Evolutionary conservation across 305 asterid genomes (phyloP).

Genomic region (Fraxinus angustifolia): DNA sequence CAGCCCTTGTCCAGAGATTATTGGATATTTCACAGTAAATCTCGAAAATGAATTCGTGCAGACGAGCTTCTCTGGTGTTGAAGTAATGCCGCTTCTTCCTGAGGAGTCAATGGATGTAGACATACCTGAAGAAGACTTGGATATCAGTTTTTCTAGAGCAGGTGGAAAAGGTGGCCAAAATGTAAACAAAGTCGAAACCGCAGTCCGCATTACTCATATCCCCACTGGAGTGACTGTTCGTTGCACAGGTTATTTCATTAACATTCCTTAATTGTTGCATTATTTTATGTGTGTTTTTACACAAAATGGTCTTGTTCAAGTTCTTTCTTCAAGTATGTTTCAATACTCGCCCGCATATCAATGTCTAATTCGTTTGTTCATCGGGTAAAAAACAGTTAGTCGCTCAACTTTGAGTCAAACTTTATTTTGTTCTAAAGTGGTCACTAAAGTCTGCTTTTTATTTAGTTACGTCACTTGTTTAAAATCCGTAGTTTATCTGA

Average conservation of each 20-base stretch:
- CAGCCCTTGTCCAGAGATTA: background rate
- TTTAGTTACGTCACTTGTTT: background rate
- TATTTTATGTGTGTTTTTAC: constrained; percentile 1
- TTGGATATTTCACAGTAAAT: background rate
- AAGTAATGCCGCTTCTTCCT: constrained; percentile 96
- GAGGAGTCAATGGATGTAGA: constrained; percentile 79
- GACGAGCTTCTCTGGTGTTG: constrained; percentile 94
- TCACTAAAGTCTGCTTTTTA: background rate
- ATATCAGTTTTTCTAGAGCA: constrained; percentile 67
- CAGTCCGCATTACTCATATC: constrained; percentile 84
- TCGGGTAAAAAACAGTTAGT: background rate
- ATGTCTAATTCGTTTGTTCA: background rate
- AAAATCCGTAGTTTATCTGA: background rate
- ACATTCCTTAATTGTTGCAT: constrained; percentile 10
- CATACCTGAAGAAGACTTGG: constrained; percentile 94
- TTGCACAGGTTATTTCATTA: constrained; percentile 64
- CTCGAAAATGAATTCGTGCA: constrained; percentile 32
- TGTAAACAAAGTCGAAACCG: constrained; percentile 90
- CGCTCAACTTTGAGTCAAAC: background rate
- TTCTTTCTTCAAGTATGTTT: background rate
- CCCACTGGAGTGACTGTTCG: constrained; percentile 89
- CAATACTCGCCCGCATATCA: background rate
- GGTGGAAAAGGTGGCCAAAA: constrained; percentile 99
- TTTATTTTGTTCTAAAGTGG: background rate
- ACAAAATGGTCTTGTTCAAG: background rate